Evolutionary conservation across 192 early-diverging fungal species (phyloP).

Genomic region (Coemansia sp.): DNA sequence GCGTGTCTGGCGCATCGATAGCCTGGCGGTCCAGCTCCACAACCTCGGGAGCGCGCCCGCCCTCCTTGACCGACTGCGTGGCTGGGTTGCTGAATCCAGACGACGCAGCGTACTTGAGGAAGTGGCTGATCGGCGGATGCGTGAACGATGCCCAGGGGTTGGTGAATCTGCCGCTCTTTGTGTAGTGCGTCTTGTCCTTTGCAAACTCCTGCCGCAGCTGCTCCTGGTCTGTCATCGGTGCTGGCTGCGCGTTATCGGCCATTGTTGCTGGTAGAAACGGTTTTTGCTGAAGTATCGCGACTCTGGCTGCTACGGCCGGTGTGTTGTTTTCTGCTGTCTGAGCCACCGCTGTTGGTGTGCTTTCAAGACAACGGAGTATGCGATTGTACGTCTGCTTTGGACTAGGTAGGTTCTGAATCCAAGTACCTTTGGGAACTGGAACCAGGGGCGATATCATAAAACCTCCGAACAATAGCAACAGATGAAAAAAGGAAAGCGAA

Average conservation of each 20-base stretch:
- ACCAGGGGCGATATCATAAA: neutral
- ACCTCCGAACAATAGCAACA: neutral
- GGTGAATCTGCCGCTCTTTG: conserved; percentile 56
- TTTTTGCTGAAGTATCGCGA: neutral
- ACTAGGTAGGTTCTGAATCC: neutral
- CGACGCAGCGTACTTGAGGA: conserved; percentile 18
- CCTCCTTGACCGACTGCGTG: conserved; percentile 26
- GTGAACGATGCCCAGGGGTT: conserved; percentile 65
- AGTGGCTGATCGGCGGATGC: neutral
- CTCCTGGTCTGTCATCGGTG: conserved; percentile 1
- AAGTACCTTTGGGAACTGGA: neutral
- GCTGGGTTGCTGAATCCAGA: conserved; percentile 14
- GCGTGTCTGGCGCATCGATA: conserved; percentile 10
- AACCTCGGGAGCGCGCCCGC: conserved; percentile 24
- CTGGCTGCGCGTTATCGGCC: neutral
- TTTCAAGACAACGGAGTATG: neutral
- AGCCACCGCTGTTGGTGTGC: neutral
- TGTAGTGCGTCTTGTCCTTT: conserved; percentile 48
- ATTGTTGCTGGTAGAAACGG: neutral
- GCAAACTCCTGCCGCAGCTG: conserved; percentile 12
- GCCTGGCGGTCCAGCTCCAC: conserved; percentile 22
- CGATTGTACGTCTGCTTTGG: neutral
- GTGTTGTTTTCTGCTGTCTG: neutral
- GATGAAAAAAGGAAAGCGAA: neutral
- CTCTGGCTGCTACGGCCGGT: neutral